Percentiles rank a stretch among this genome's conserved stretches.
phyloP scores from a whole-genome alignment of 352 stramenopile genomes.

The Phytophthora quininea region DNA sequence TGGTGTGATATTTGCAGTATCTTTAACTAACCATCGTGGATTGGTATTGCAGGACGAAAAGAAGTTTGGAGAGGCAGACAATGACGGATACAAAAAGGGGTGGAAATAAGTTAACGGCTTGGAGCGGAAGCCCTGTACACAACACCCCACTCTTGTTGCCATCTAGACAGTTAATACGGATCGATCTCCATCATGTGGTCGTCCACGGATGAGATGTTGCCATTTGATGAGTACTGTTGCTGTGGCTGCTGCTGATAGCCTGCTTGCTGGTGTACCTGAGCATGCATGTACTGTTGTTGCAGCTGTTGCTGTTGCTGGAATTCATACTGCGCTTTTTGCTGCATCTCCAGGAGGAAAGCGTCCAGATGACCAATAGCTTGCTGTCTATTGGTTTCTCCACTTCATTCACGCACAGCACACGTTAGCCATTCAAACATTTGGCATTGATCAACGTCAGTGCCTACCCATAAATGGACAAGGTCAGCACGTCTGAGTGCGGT shows the following conservation, averaged over 20 bases:
- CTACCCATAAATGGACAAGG: constrained; percentile 81
- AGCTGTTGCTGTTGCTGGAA: constrained; percentile 47
- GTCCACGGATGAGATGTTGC: constrained; percentile 28
- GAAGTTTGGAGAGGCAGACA: constrained; percentile 70
- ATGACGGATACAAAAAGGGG: constrained; percentile 77
- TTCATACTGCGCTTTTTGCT: constrained; percentile 49
- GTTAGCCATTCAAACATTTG: constrained; percentile 2
- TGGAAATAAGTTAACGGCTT: constrained; percentile 73
- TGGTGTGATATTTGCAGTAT: neutral
- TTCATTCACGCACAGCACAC: constrained; percentile 14
- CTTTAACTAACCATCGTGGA: neutral
- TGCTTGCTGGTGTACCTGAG: constrained; percentile 37
- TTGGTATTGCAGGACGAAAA: constrained; percentile 41
- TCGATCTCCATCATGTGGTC: constrained; percentile 74
- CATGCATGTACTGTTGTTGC: constrained; percentile 43
- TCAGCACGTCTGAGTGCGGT: constrained; percentile 40
- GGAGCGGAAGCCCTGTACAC: neutral
- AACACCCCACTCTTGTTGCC: constrained; percentile 17
- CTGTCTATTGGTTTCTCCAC: constrained; percentile 49
- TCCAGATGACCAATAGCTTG: constrained; percentile 67
- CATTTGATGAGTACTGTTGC: constrained; percentile 25
- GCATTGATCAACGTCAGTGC: neutral
- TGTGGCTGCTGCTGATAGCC: constrained; percentile 27
- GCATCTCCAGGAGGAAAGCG: constrained; percentile 64
- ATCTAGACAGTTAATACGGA: constrained; percentile 32